Evolutionary conservation across 2,329 filamentous ascomycete species (phyloP), one percentile per base, ranked within the genome.

Genomic region (Fusarium tjaetaba): DNA sequence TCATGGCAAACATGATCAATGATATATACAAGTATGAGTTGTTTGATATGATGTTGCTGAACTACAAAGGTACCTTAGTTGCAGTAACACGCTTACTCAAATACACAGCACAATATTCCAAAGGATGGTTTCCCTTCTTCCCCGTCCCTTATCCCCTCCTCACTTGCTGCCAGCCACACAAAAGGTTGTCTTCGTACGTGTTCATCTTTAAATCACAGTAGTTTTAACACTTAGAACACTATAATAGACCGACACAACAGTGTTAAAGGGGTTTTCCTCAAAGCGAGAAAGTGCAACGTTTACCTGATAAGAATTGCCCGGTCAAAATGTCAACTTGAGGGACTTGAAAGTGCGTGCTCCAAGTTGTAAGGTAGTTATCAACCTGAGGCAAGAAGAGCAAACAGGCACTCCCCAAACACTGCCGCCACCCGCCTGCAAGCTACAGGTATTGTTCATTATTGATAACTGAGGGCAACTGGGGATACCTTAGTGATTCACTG

Each of bases 401-500:
- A 48, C 51, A n/a, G 18, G 16, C 4, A 14, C 48, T 53, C 45
- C 22, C 13, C 32, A 53, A 42, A 42, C 36, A 30, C 26, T 55
- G 41, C 48, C n/a, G 48, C 58, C 30, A 30, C 46, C 30, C 32
- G 55, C 34, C 22, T 38, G 32, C 38, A 26, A 55, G 32, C 20
- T n/a, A 32, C 22, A 22, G 45, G 22, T 14, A 56, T 43, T 43
- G 20, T 43, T 24, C 10, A 14, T 15, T 43, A 36, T 36, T 36
- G 61, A 28, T 48, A 24, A 26, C 14, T n/a, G 38, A 39, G 53
- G 14, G 7, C 7, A 24, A n/a, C 16, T n/a, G 38, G 34, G 53
- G 48, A 20, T n/a, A 32, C 32, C 32, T 32, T 34, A 65, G 32
- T 74, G 68, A 74, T 69, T 65, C 53, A 74, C 68, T 59, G 42